Conservation (phyloP, 257 asterid genomes). For the Linaria vulgaris region DNA sequence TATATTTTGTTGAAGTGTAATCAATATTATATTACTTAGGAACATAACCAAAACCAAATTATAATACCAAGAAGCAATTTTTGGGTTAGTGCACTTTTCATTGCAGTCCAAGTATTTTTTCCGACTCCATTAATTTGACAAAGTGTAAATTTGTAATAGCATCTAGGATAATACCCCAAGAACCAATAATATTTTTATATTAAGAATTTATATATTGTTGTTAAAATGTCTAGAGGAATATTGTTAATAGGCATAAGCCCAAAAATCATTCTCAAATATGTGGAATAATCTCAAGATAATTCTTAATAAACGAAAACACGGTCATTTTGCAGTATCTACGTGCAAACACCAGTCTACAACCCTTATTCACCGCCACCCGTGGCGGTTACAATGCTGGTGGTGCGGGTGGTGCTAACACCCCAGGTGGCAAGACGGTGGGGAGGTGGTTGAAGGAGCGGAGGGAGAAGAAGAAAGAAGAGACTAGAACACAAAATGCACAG, state of each 20-base stretch:
- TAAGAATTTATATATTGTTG: too few relatives aligned
- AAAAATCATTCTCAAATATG: too few relatives aligned
- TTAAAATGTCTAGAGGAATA: too few relatives aligned
- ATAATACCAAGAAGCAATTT: too few relatives aligned
- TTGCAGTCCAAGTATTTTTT: not conserved
- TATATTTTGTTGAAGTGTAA: too few relatives aligned
- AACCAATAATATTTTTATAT: too few relatives aligned
- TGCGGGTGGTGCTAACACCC: slow-evolving; percentile 60
- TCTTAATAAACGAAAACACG: not conserved
- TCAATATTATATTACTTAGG: too few relatives aligned
- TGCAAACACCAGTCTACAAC: slow-evolving; percentile 89
- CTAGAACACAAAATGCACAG: slow-evolving; percentile 89
- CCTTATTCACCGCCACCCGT: slow-evolving; percentile 71
- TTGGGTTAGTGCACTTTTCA: not conserved
- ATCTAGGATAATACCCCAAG: too few relatives aligned
- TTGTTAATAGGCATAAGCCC: too few relatives aligned
- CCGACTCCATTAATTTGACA: too few relatives aligned
- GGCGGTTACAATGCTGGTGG: slow-evolving; percentile 42
- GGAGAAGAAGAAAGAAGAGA: slow-evolving; percentile 93
- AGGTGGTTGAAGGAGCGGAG: slow-evolving; percentile 92
- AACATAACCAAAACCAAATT: too few relatives aligned
- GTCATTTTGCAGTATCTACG: slow-evolving; percentile 60
- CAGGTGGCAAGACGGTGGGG: slow-evolving; percentile 90
- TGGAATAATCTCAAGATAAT: not conserved
- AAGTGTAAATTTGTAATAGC: too few relatives aligned